Percentiles rank a stretch among this genome's conserved stretches.
These are phyloP conservation scores for Aspergillus versicolor DNA, from an alignment of 2,329 filamentous ascomycete genomes.

Conservation along the genomic window DNA sequence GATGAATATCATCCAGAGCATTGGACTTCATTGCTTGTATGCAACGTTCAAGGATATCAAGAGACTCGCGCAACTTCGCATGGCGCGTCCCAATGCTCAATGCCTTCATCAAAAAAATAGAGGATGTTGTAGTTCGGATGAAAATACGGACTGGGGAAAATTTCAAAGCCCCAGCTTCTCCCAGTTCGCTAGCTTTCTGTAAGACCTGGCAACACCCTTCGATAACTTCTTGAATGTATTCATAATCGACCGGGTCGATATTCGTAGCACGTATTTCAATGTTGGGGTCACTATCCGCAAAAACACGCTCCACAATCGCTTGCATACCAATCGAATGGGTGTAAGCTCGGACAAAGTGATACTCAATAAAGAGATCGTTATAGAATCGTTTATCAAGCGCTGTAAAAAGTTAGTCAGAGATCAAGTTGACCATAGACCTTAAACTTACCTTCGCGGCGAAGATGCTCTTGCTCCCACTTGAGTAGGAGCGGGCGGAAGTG, in stretches of 20 bases:
- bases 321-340: constrained; percentile 53
- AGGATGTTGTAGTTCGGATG: constrained; percentile 54
- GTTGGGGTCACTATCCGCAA: constrained; percentile 36
- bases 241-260: constrained; percentile 52
- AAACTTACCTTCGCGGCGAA: constrained; percentile 29
- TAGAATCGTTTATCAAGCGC: constrained; percentile 38
- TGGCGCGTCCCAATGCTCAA: constrained; percentile 52
- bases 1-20: constrained; percentile 53
- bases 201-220: constrained; percentile 55
- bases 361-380: constrained; percentile 55
- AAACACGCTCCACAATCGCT: constrained; percentile 56
- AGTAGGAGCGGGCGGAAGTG: constrained; percentile 39
- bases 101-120: constrained; percentile 55
- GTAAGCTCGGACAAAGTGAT: constrained; percentile 47
- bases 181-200: constrained; percentile 50
- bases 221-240: constrained; percentile 57
- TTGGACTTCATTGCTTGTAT: constrained; percentile 51
- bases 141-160: constrained; percentile 56
- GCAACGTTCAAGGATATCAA: constrained; percentile 49
- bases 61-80: constrained; percentile 49
- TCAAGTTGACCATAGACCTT: not conserved
- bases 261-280: constrained; percentile 41
- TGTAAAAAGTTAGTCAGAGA: constrained; percentile 6
- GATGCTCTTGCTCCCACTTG: constrained; percentile 39
- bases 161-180: constrained; percentile 46